phyloP scores from a whole-genome alignment of 2,329 filamentous ascomycete species.

The Cercospora sp. region DNA sequence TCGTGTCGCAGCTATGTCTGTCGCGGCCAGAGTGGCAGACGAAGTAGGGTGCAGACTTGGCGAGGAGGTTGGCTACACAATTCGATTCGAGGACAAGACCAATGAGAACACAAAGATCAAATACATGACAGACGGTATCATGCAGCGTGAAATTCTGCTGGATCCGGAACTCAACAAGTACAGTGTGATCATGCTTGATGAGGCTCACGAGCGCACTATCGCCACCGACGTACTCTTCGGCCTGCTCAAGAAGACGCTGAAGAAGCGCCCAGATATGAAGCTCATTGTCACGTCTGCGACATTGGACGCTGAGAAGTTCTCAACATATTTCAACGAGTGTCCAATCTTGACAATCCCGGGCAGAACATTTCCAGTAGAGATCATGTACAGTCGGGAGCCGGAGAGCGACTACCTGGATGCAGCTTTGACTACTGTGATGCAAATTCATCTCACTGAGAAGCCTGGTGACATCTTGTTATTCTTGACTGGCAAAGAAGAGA shows the following conservation, averaged over 20 bases:
- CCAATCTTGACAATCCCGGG: constrained; percentile 97
- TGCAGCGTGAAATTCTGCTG: constrained; percentile 89
- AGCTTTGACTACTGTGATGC: constrained; percentile 94
- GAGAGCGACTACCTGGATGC: constrained; percentile 95
- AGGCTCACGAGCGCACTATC: constrained; percentile 96
- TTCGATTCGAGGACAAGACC: constrained; percentile 95
- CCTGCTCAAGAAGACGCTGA: constrained; percentile 87
- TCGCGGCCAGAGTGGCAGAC: constrained; percentile 93
- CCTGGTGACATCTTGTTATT: constrained; percentile 94
- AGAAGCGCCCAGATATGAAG: constrained; percentile 81
- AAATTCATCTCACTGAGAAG: constrained; percentile 92
- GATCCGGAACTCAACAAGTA: constrained; percentile 88
- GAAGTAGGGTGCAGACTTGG: constrained; percentile 91
- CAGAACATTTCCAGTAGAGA: constrained; percentile 90
- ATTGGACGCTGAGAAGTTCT: constrained; percentile 96
- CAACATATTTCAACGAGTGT: constrained; percentile 90
- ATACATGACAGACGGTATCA: constrained; percentile 99
- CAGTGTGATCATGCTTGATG: constrained; percentile 96
- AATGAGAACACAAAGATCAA: constrained; percentile 89
- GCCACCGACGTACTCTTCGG: constrained; percentile 94
- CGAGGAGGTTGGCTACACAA: constrained; percentile 92
- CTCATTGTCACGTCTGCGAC: constrained; percentile 96
- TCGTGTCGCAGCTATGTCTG: constrained; percentile 95
- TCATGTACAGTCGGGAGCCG: constrained; percentile 91
- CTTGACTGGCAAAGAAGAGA: constrained; percentile 95